A percentile compares a stretch with the other conserved stretches of the same genome.
Evolutionary conservation across 1,284 basidiomycete species (phyloP).

Genomic region (Ceratobasidium sp.): DNA sequence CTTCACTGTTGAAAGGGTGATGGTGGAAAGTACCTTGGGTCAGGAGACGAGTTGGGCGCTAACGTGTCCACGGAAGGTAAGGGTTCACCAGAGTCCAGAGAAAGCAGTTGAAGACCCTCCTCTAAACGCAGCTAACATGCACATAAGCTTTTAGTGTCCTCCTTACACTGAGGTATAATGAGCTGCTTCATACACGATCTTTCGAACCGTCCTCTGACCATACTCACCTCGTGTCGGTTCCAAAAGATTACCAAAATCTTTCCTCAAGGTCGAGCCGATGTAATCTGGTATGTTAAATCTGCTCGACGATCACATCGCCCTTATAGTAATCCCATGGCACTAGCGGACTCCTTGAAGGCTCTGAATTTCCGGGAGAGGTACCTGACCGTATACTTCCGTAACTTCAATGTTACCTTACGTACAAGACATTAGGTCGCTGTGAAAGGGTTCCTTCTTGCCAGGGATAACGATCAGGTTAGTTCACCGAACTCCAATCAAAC

Average conservation of each 20-base stretch:
- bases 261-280: conserved; percentile 1
- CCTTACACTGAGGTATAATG: not conserved
- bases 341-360: conserved; percentile 13
- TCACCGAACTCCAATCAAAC: no score
- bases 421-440: conserved; percentile 14
- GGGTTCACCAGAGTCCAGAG: no score
- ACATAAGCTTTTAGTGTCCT: no score
- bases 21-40: no score
- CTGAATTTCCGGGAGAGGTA: conserved; percentile 6
- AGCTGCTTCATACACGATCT: not conserved
- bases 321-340: not conserved
- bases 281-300: conserved; percentile 10
- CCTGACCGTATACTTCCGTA: not conserved
- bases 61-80: no score
- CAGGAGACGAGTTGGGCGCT: no score
- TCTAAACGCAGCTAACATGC: no score
- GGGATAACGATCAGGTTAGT: conserved; percentile 1
- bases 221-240: conserved; percentile 16
- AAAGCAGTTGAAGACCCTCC: no score
- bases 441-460: conserved; percentile 10
- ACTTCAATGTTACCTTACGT: not conserved
- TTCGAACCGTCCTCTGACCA: not conserved
- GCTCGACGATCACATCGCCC: no score
- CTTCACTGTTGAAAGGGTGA: no score
- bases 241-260: conserved; percentile 2